Percentiles rank a stretch among this genome's conserved stretches.
Conservation (phyloP, 1,284 basidiomycete genomes). For the Puccinia polysora region DNA sequence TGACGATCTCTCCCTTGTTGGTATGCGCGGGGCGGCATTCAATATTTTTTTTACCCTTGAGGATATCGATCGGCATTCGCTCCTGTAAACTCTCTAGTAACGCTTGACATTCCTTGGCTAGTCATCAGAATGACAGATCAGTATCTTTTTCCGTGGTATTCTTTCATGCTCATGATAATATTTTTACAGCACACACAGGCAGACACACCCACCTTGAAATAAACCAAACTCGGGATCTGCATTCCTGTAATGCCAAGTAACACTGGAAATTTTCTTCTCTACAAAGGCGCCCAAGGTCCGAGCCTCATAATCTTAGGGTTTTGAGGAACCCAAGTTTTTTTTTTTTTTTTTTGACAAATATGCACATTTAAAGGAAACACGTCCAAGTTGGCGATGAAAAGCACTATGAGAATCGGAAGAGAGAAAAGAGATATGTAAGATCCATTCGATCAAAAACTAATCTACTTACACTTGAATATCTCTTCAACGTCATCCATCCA, state of each 20-base stretch:
- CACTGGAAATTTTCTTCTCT: conserved; percentile 91
- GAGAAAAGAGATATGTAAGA: background rate
- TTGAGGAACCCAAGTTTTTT: too few relatives aligned
- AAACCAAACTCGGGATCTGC: conserved; percentile 88
- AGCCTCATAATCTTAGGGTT: conserved; percentile 53
- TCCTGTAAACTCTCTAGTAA: conserved; percentile 73
- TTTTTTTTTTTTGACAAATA: too few relatives aligned
- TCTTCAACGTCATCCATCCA: conserved; percentile 96
- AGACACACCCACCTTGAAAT: conserved; percentile 48
- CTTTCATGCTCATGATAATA: too few relatives aligned
- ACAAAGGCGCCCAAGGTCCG: conserved; percentile 90
- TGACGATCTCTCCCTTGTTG: conserved; percentile 58
- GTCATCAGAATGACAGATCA: background rate
- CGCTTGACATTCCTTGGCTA: conserved; percentile 82
- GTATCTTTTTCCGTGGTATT: too few relatives aligned
- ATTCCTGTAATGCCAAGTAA: conserved; percentile 96
- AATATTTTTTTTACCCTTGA: conserved; percentile 86
- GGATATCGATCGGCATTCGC: conserved; percentile 53
- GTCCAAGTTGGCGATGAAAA: background rate
- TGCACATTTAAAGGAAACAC: too few relatives aligned
- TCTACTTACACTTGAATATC: conserved; percentile 89
- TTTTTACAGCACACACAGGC: background rate
- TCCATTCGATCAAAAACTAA: too few relatives aligned
- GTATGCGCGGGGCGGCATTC: conserved; percentile 90
- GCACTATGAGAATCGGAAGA: background rate